A percentile compares a stretch with the other conserved stretches of the same genome.
These are phyloP conservation scores for Hamamelis virginiana DNA, from an alignment of 164 flowering plant species.

Conservation along the genomic window DNA sequence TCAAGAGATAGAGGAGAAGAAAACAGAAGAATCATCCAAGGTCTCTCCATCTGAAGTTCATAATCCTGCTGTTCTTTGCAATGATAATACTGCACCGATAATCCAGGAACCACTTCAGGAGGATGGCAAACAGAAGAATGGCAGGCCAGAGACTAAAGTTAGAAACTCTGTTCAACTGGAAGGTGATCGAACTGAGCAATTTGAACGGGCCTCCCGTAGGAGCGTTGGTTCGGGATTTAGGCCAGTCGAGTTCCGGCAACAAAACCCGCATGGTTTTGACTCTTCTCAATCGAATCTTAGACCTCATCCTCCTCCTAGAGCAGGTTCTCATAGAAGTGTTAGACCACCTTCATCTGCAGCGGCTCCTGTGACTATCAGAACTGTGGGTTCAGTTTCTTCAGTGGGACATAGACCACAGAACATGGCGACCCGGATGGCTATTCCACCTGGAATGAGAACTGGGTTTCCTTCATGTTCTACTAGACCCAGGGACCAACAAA, in stretches of 20 bases:
- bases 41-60: neutral
- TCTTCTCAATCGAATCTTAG: neutral
- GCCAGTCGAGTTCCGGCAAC: constrained; percentile 1
- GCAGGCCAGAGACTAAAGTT: neutral
- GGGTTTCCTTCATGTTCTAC: neutral
- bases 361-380: constrained; percentile 4
- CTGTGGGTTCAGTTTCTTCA: neutral
- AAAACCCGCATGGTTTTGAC: neutral
- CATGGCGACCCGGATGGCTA: neutral
- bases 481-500: no score
- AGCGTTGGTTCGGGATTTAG: neutral
- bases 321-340: neutral
- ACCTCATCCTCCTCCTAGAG: neutral
- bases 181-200: neutral
- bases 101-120: constrained; percentile 3
- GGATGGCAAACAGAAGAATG: neutral
- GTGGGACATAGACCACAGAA: neutral
- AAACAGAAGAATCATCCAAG: neutral
- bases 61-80: neutral
- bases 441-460: neutral
- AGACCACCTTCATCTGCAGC: neutral
- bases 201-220: neutral
- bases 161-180: neutral
- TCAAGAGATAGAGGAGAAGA: constrained; percentile 8
- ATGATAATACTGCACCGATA: neutral